Conservation (phyloP, 495 filamentous ascomycete species). For the Talaromyces ruber region DNA sequence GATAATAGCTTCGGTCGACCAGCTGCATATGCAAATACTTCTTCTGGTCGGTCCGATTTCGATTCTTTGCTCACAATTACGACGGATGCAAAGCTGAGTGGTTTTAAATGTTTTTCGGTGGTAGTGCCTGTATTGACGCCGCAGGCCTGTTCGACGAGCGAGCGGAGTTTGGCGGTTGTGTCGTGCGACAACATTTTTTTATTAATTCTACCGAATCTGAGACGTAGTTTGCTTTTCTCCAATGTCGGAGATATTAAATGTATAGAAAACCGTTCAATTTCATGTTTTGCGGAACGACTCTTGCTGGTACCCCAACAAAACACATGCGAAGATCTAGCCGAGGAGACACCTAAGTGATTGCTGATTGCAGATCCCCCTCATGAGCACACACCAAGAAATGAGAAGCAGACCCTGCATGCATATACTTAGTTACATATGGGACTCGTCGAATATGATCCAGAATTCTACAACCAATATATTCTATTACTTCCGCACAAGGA, state of each 20-base stretch:
- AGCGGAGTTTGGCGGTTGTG: neutral
- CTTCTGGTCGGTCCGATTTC: conserved; percentile 9
- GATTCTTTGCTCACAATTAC: conserved; percentile 41
- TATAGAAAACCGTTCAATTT: too few relatives aligned
- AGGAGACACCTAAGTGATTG: too few relatives aligned
- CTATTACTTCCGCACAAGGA: too few relatives aligned
- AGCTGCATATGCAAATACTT: conserved; percentile 37
- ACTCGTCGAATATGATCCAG: too few relatives aligned
- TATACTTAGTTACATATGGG: too few relatives aligned
- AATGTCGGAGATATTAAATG: neutral
- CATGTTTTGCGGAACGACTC: too few relatives aligned
- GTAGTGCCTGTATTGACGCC: neutral
- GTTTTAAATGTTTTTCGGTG: neutral
- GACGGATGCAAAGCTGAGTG: conserved; percentile 17
- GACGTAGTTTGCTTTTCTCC: neutral
- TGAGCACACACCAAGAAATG: too few relatives aligned
- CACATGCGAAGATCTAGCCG: too few relatives aligned
- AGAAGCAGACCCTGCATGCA: too few relatives aligned
- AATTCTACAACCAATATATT: too few relatives aligned
- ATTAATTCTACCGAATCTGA: neutral
- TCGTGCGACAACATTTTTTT: neutral
- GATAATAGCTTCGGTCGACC: conserved; percentile 31
- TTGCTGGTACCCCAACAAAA: too few relatives aligned
- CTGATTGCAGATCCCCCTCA: too few relatives aligned
- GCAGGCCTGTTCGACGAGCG: neutral